These are phyloP conservation scores for Kalmanozyma brasiliensis DNA, from an alignment of 1,284 basidiomycete species.

Conservation along the genomic window DNA sequence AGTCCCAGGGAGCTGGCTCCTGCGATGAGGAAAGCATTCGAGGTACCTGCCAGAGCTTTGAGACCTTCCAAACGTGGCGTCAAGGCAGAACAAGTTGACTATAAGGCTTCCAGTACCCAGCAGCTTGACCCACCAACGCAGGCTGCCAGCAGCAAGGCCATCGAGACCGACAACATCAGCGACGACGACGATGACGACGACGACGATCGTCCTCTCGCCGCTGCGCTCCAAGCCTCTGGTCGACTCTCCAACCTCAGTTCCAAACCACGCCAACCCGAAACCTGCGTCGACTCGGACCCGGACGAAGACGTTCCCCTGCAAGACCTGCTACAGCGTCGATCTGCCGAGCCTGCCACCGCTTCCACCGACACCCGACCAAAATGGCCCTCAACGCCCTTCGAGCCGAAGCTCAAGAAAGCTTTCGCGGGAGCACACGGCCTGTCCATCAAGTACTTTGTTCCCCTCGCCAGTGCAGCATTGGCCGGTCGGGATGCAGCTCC, in stretches of 20 bases:
- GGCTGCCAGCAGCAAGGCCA: neutral
- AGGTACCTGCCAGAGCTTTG: no score
- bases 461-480: constrained; percentile 10
- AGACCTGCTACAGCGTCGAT: constrained; percentile 28
- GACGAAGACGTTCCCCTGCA: constrained; percentile 37
- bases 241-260: neutral
- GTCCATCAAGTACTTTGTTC: constrained; percentile 24
- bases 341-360: neutral
- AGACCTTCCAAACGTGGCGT: no score
- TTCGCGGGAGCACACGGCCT: constrained; percentile 12
- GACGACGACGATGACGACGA: constrained; percentile 15
- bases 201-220: constrained; percentile 16
- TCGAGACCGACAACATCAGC: neutral
- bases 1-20: no score
- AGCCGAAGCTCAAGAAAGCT: constrained; percentile 3
- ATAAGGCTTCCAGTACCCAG: no score
- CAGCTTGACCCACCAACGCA: no score
- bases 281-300: constrained; percentile 22
- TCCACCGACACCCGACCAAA: neutral
- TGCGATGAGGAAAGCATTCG: no score
- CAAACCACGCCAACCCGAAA: neutral
- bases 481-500: neutral
- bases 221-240: neutral
- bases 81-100: no score
- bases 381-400: constrained; percentile 17